Evolutionary conservation across 495 filamentous ascomycete species (phyloP), one percentile per base, ranked within the genome.

Genomic region (Talaromyces thailandensis): DNA sequence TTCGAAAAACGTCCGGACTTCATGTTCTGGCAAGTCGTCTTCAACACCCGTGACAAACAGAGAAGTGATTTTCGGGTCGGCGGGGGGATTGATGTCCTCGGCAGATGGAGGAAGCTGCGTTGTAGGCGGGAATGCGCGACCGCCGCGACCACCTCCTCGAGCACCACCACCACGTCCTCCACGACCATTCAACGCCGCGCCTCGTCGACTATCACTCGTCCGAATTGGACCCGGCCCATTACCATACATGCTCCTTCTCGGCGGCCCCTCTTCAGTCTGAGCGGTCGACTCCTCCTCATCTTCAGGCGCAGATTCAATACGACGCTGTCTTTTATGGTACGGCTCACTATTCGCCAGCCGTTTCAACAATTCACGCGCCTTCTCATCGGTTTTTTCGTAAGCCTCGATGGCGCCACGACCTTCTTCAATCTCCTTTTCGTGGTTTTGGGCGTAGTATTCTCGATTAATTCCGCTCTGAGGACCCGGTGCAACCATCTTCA

Each of bases 331-430:
- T 69, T 90, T 86, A 70, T 96, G 95, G 69, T 96, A 98, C 0
- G 94, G 94, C 69, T 96, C 90, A 71, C 91, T 96, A 62, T 89
- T 88, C 21, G 94, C 94, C 43, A 98, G 78, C 64, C 91, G 77
- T 68, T 90, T 80, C 66, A 98, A 75, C 24, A 98, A 79, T 64
- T 98, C 94, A 29, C 93, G 79, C 4, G 92, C 94, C 73, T 96
- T 96, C 73, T 96, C 92, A 66, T 98, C 94, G 11, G 92, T 90
- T 80, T 96, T 96, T 66, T 98, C 93, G 69, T 97, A 97, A 67
- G 90, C 91, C 68, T 89, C 90, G 63, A 92, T 84, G 0, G 87
- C 81, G 2, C 86, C 91, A 45, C 90, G 77, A 0, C 94, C 95
- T 66, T 97, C 93, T 68, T 96, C 92, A 56, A 98, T 88, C 62